Base-by-base conservation (phyloP, 2,329 filamentous ascomycete genomes). In the Hypoxylon sp. region DNA sequence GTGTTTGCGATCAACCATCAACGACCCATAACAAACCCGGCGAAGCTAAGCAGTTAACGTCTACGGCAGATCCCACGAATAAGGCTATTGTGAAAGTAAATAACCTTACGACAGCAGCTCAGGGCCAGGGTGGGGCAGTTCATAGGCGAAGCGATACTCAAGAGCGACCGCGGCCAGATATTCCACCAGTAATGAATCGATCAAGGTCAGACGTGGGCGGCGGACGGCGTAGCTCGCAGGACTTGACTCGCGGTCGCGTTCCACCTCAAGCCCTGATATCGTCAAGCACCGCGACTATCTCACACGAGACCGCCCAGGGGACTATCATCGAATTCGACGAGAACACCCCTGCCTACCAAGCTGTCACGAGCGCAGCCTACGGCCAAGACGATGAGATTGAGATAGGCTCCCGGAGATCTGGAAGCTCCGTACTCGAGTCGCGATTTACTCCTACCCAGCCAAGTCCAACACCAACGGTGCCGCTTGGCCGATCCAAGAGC, bases 401-500 rank as follows among this genome's bases (percentile, higher is more conserved):
- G 57, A 59, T 39, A 26, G 34, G 63, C 32, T 66, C 64, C 3
- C 60, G 64, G 54, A 67, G 56, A 46, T 62, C 68, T 11, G 64
- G 70, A 41, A 77, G 78, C 24, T 77, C 79, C 7, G 71, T 74
- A 15, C 72, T 75, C n/a, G 71, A 78, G 26, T 62, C 71, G 7
- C 68, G 77, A 20, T 80, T 85, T 58, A 80, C 78, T 4, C 84
- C 84, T 22, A 86, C 84, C 0, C 80, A 79, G 56, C 84, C 83
- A 4, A 83, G 78, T 44, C 74, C 78, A 10, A 76, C 79, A 13
- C 75, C 81, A 24, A 75, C 75, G 13, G 78, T 85, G 6, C 84
- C 82, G 3, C 76, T 88, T 50, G 85, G 80, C n/a, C 79, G 85
- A 59, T 84, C 85, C n/a, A 87, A 83, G 73, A 88, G 86, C 68